phyloP scores from a whole-genome alignment of 305 asterid genomes.

The Fraxinus albicans region DNA sequence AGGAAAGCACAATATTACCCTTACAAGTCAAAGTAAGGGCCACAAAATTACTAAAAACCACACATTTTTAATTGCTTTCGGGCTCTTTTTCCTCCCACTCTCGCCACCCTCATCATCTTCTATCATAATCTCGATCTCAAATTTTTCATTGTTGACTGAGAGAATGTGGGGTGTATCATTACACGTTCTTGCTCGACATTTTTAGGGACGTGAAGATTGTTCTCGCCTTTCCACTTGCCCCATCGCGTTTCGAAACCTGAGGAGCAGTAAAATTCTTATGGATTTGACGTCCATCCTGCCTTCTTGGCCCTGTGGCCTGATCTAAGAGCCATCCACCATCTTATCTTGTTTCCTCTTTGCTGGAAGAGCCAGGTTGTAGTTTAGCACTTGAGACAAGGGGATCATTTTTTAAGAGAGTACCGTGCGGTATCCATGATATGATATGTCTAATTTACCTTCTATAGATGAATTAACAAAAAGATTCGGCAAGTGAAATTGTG shows the following conservation, averaged over 20 bases:
- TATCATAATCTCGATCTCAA: neutral
- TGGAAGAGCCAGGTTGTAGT: conserved; percentile 13
- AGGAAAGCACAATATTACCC: conserved; percentile 18
- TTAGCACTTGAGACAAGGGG: conserved; percentile 13
- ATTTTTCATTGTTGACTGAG: neutral
- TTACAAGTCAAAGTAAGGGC: conserved; percentile 13
- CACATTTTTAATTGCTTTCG: conserved; percentile 42
- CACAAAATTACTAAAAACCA: neutral
- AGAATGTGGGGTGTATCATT: neutral
- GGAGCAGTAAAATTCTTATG: conserved; percentile 48
- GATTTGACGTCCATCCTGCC: conserved; percentile 19
- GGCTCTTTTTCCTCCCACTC: conserved; percentile 40
- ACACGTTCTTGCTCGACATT: neutral
- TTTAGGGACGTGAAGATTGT: neutral
- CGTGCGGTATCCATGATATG: too few species aligned
- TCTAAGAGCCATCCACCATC: neutral
- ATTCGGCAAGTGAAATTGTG: neutral
- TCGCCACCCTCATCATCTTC: neutral
- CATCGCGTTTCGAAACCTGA: conserved; percentile 22
- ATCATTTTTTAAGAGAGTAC: too few species aligned
- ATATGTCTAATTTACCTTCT: neutral
- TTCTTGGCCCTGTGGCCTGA: conserved; percentile 29
- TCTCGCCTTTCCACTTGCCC: conserved; percentile 21
- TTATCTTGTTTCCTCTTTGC: conserved; percentile 2
- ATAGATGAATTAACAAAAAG: neutral